Base-by-base conservation (phyloP, 176 grass and related monocot genomes). In the Tillandsia leiboldiana region DNA sequence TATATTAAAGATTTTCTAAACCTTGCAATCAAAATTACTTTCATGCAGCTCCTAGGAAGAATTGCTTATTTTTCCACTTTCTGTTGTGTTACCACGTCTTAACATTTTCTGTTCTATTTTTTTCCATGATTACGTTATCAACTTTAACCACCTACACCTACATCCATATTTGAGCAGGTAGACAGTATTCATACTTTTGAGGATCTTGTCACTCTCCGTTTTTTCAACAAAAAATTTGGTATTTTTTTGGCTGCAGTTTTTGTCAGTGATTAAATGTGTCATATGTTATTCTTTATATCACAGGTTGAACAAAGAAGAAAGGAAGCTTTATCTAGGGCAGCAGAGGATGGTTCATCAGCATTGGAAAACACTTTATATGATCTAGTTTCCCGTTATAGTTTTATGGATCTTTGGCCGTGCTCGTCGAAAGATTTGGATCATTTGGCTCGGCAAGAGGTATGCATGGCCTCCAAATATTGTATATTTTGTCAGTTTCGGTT, bases 401-500 rank as follows among this genome's bases (percentile, higher is more conserved):
- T 83, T 75, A 78, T 85, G 86, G 86, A 97, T 87, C 86, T 97
- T 71, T 92, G 83, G 86, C 94, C 94, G 78, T 92, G 94, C 65
- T 92, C 89, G 74, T 85, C 84, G 72, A 92, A 92, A 85, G 94
- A 97, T 87, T 64, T 97, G 76, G 94, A 97, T 90, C 86, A 97
- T 85, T 76, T 97, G 70, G 85, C 84, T 2, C 78, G 86, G 70
- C 89, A 92, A 72, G 86, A 97, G 94, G 94, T 97, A 59, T 66
- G 58, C 61, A 24, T 67, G 23, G 50, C 74, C 57, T 54, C 53
- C 12, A 51, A 51, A 51, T 74, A 72, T 10, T 42, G 53, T 68
- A 63, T 51, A 75, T 50, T 76, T 72, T 82, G 50, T 64, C 59
- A 14, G 9, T 62, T 26, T 24, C 65, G 49, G 49, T 48, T 58